Evolutionary conservation across 257 asterid species (phyloP).

Genomic region (Ballota nigra): DNA sequence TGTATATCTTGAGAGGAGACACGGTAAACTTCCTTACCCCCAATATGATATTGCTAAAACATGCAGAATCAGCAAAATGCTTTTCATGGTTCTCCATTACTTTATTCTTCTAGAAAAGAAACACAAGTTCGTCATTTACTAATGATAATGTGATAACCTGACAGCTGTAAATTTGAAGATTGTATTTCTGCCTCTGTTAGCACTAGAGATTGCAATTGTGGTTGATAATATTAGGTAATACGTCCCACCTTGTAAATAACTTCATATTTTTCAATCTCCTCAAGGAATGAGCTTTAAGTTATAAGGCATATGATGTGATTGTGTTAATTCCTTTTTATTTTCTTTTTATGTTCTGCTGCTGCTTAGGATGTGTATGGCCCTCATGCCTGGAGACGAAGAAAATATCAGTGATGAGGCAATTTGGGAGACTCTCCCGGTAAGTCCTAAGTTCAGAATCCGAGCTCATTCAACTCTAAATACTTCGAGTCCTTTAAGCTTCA

Average conservation of each 20-base stretch:
- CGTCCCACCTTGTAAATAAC: conserved; percentile 14
- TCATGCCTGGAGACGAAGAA: conserved; percentile 97
- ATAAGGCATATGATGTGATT: conserved; percentile 2
- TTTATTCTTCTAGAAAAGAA: no score
- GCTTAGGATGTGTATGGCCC: conserved; percentile 85
- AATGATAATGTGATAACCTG: conserved; percentile 30
- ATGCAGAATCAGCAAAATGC: no score
- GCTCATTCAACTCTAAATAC: background rate
- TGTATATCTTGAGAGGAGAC: conserved; percentile 61
- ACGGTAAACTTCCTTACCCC: conserved; percentile 47
- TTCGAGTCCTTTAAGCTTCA: background rate
- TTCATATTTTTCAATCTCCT: no score
- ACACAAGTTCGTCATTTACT: conserved; percentile 20
- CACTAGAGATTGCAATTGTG: conserved; percentile 77
- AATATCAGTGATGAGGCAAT: conserved; percentile 85
- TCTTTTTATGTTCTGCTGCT: conserved; percentile 25
- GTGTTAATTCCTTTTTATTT: conserved; percentile 9
- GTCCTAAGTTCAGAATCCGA: conserved; percentile 25
- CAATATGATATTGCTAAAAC: conserved; percentile 12
- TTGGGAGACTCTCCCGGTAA: conserved; percentile 98
- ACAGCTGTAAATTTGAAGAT: conserved; percentile 91
- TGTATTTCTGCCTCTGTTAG: conserved; percentile 83
- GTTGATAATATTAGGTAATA: conserved; percentile 83
- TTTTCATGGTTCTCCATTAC: no score
- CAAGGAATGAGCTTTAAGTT: no score